phyloP scores from a whole-genome alignment of 768 basidiomycete species.

The Podaxis sp. region DNA sequence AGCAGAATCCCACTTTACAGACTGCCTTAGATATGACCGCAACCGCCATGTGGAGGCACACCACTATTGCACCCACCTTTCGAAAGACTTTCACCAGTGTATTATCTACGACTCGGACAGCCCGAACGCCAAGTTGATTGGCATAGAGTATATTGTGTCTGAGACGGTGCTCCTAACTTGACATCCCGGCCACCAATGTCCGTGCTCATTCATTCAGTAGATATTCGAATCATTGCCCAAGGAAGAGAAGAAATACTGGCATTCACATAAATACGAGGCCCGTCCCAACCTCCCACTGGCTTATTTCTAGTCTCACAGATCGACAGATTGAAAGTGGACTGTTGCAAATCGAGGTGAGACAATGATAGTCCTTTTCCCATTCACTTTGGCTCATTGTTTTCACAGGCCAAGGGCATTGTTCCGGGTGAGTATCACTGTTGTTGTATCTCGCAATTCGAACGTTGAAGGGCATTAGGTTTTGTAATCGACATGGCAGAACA shows the following conservation, averaged over 20 bases:
- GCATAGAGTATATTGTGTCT: slow-evolving; percentile 16
- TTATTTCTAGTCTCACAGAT: neutral
- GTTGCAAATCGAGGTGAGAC: slow-evolving; percentile 5
- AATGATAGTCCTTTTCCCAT: neutral
- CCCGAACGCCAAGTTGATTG: slow-evolving; percentile 9
- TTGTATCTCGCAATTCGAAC: neutral
- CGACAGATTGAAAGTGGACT: slow-evolving; percentile 13
- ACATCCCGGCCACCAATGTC: neutral
- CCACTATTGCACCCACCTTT: slow-evolving; percentile 15
- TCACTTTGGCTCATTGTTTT: neutral
- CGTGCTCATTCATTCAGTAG: neutral
- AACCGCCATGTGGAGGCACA: slow-evolving; percentile 16
- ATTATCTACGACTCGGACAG: slow-evolving; percentile 14
- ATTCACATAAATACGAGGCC: slow-evolving; percentile 15
- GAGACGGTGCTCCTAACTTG: slow-evolving; percentile 8
- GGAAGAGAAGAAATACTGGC: slow-evolving; percentile 16
- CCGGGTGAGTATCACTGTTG: neutral
- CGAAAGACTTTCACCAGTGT: slow-evolving; percentile 14
- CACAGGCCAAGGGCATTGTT: neutral
- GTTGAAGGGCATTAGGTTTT: neutral
- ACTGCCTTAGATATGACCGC: slow-evolving; percentile 1
- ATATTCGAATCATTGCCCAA: slow-evolving; percentile 8
- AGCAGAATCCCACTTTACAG: neutral
- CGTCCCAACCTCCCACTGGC: neutral
- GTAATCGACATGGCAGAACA: slow-evolving; percentile 13